Conservation (phyloP, 768 basidiomycete genomes). For the Boletus barrowsii region DNA sequence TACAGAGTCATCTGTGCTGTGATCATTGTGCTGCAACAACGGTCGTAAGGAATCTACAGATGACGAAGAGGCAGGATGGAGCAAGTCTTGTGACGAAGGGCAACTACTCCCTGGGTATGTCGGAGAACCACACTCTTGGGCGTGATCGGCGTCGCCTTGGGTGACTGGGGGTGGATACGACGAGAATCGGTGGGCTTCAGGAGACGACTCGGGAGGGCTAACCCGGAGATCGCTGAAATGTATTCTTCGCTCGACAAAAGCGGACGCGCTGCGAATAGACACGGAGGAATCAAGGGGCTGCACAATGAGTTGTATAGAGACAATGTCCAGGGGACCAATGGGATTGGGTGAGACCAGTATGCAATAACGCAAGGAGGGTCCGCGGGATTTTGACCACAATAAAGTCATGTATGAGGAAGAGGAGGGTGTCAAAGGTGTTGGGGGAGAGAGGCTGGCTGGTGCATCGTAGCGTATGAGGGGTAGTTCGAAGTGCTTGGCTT, state of each 20-base stretch:
- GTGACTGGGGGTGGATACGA: conserved; percentile 19
- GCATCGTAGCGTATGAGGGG: conserved; percentile 69
- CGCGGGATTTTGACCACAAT: conserved; percentile 52
- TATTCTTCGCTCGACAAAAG: conserved; percentile 71
- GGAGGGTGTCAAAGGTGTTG: conserved; percentile 34
- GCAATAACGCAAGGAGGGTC: conserved; percentile 57
- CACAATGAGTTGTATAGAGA: conserved; percentile 62
- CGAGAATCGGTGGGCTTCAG: conserved; percentile 17
- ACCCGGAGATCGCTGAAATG: conserved; percentile 45
- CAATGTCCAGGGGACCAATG: conserved; percentile 69
- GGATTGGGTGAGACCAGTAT: conserved; percentile 53
- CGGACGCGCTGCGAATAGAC: conserved; percentile 58
- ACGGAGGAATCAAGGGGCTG: conserved; percentile 57
- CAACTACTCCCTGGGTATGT: conserved; percentile 1
- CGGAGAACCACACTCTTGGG: conserved; percentile 17
- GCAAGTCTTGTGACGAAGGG: conserved; percentile 24
- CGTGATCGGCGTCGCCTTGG: conserved; percentile 29
- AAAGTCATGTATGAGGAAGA: conserved; percentile 38
- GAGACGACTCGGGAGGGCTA: conserved; percentile 22
- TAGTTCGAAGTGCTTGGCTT: conserved; percentile 69
- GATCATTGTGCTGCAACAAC: conserved; percentile 20
- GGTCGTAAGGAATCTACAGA: conserved; percentile 28
- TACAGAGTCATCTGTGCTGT: conserved; percentile 9
- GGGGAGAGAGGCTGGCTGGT: conserved; percentile 40
- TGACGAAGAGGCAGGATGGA: conserved; percentile 13